Percentiles rank a stretch among this genome's conserved stretches.
phyloP scores from a whole-genome alignment of 208 protist species.

The Leishmania turanica region DNA sequence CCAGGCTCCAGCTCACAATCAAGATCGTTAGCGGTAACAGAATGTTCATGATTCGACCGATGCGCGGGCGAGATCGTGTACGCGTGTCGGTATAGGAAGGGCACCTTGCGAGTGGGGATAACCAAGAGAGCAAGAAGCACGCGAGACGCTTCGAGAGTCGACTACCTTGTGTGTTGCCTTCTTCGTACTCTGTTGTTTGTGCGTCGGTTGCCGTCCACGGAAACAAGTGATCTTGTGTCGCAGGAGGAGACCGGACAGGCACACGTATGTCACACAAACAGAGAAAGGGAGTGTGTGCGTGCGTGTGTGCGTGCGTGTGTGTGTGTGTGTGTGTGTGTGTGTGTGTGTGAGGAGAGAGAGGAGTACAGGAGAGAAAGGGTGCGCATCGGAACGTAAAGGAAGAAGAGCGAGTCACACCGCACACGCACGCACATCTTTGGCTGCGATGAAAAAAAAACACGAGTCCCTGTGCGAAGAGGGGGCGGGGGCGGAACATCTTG shows the following conservation, averaged over 20 bases:
- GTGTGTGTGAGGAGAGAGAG: neutral
- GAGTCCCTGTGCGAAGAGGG: neutral
- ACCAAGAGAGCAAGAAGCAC: neutral
- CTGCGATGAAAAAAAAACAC: neutral
- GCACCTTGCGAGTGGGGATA: neutral
- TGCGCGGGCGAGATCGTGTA: neutral
- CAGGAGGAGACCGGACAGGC: neutral
- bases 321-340: neutral
- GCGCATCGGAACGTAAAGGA: neutral
- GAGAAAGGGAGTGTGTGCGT: neutral
- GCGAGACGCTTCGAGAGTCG: neutral
- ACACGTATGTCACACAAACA: neutral
- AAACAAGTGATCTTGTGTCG: neutral
- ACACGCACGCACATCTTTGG: neutral
- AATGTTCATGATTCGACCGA: constrained; percentile 59
- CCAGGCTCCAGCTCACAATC: constrained; percentile 81
- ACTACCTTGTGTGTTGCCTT: too few species aligned
- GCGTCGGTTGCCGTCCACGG: neutral
- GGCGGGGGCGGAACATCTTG: neutral
- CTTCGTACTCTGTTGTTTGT: neutral
- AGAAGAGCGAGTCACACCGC: neutral
- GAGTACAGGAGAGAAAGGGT: neutral
- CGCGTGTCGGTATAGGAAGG: neutral
- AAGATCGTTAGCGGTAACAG: constrained; percentile 68
- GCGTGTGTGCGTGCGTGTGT: too few species aligned